A percentile compares a stretch with the other conserved stretches of the same genome.
These are phyloP conservation scores for Globisporangium irregulare DNA, from an alignment of 352 stramenopile species.

Conservation along the genomic window DNA sequence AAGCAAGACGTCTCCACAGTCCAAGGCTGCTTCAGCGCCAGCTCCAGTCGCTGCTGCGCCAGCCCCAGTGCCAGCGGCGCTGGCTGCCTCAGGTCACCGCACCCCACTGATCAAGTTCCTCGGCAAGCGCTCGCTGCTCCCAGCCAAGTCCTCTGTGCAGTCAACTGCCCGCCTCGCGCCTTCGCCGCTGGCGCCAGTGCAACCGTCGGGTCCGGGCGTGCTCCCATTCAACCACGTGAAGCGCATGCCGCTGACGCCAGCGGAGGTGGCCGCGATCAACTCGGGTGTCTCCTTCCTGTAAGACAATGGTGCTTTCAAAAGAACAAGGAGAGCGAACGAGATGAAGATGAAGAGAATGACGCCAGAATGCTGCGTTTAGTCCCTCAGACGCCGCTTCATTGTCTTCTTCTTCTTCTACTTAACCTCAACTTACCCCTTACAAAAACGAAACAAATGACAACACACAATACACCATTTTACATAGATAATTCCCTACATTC, in stretches of 20 bases:
- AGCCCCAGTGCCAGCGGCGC: conserved; percentile 13
- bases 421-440: background rate
- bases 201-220: conserved; percentile 59
- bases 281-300: conserved; percentile 75
- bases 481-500: conserved; percentile 18
- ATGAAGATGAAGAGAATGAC: background rate
- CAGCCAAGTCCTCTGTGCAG: conserved; percentile 30
- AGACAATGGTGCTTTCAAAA: background rate
- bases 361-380: background rate
- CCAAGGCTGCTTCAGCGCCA: conserved; percentile 16
- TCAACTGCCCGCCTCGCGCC: conserved; percentile 19
- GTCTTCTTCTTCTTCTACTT: background rate
- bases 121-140: conserved; percentile 69
- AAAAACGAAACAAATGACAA: conserved; percentile 7
- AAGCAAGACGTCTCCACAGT: conserved; percentile 17
- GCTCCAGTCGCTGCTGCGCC: conserved; percentile 12
- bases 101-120: conserved; percentile 69
- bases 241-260: conserved; percentile 57
- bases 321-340: background rate
- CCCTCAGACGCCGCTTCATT: background rate
- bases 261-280: conserved; percentile 81
- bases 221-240: conserved; percentile 64
- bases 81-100: conserved; percentile 29
- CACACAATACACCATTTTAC: conserved; percentile 20
- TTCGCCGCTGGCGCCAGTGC: conserved; percentile 26